A percentile compares a stretch with the other conserved stretches of the same genome.
These are phyloP conservation scores for Hypoxylon sp. DNA, from an alignment of 2,329 filamentous ascomycete genomes.

Conservation along the genomic window DNA sequence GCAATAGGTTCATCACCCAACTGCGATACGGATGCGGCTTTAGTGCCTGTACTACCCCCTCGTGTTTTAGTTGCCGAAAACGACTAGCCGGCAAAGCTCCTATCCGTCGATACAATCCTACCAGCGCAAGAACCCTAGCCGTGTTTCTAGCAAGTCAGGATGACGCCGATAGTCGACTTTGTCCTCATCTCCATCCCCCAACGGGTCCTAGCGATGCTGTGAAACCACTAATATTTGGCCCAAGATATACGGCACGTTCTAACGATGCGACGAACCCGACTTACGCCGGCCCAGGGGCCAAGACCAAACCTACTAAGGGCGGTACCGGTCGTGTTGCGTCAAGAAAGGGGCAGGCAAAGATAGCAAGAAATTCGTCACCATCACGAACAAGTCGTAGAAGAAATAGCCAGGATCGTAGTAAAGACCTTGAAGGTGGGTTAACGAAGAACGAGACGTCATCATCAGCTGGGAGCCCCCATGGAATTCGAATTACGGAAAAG, in stretches of 20 bases:
- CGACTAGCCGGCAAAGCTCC: slow-evolving; percentile 76
- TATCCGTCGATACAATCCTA: slow-evolving; percentile 82
- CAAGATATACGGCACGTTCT: slow-evolving; percentile 52
- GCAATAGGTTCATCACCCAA: slow-evolving; percentile 80
- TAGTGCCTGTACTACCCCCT: slow-evolving; percentile 77
- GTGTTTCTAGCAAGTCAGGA: slow-evolving; percentile 85
- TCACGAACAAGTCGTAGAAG: slow-evolving; percentile 11
- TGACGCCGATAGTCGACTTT: slow-evolving; percentile 79
- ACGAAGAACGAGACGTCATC: slow-evolving; percentile 18
- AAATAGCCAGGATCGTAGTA: slow-evolving; percentile 11
- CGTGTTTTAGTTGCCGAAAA: slow-evolving; percentile 84
- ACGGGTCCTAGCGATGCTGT: slow-evolving; percentile 62
- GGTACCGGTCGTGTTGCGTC: slow-evolving; percentile 3
- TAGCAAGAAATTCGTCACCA: slow-evolving; percentile 2
- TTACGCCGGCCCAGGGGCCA: slow-evolving; percentile 15
- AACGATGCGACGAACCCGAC: slow-evolving; percentile 39
- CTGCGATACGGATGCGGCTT: slow-evolving; percentile 85
- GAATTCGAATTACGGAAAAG: slow-evolving; percentile 62
- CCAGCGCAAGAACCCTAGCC: slow-evolving; percentile 86
- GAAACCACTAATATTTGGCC: slow-evolving; percentile 63
- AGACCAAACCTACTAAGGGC: slow-evolving; percentile 18
- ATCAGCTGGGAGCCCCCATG: slow-evolving; percentile 23
- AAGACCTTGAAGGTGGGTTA: slow-evolving; percentile 16
- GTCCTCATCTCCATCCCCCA: slow-evolving; percentile 64
- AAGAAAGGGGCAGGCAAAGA: slow-evolving; percentile 18